Percentiles rank a stretch among this genome's conserved stretches.
phyloP scores from a whole-genome alignment of 441 rosid genomes.

The Biscutella auriculata region DNA sequence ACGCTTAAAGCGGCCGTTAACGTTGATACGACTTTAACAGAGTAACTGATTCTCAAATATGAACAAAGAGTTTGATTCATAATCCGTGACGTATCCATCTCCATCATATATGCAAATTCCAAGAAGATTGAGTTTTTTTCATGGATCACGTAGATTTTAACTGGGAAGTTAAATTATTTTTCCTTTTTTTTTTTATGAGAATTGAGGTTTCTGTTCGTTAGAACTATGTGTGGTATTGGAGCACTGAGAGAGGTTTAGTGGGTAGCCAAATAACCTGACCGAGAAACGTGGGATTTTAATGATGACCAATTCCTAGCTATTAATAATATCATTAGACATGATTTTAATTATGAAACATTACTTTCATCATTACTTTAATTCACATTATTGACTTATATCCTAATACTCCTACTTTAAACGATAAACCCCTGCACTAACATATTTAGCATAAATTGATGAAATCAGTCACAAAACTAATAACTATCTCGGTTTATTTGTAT shows the following conservation, averaged over 20 bases:
- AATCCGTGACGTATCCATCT: no score
- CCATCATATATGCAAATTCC: no score
- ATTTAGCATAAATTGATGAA: neutral
- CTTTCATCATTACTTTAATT: conserved; percentile 18
- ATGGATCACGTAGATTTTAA: no score
- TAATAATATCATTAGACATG: neutral
- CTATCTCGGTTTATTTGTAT: neutral
- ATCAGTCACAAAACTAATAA: neutral
- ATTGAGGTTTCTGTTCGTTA: neutral
- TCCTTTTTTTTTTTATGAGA: no score
- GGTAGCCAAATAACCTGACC: conserved; percentile 15
- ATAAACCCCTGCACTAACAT: neutral
- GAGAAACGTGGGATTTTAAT: conserved; percentile 3
- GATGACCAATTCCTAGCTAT: conserved; percentile 5
- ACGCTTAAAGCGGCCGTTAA: no score
- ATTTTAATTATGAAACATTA: neutral
- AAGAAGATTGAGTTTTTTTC: no score
- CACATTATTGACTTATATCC: conserved; percentile 8
- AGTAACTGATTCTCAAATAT: no score
- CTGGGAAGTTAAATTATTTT: no score
- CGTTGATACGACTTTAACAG: no score
- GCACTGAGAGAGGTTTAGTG: conserved; percentile 7
- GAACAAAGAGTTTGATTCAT: no score
- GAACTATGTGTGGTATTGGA: conserved; percentile 8
- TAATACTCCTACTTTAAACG: neutral